These are phyloP conservation scores for Backusella sp. DNA, from an alignment of 192 early-diverging fungal species.

Conservation along the genomic window DNA sequence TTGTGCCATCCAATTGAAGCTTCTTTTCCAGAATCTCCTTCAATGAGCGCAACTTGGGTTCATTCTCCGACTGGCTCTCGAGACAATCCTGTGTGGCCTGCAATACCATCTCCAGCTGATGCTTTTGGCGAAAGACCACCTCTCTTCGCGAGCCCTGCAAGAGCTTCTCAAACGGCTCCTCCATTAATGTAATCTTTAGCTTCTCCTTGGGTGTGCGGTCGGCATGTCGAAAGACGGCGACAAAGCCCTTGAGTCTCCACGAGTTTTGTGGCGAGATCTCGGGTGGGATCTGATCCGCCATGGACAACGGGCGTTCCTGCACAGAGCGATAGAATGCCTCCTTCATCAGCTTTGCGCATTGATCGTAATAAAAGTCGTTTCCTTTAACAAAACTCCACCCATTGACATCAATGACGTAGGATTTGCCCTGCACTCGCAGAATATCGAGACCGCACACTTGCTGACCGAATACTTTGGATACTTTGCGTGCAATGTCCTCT, in stretches of 20 bases:
- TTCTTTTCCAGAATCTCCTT: slow-evolving; percentile 82
- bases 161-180: slow-evolving; percentile 67
- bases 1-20: slow-evolving; percentile 80
- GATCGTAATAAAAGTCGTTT: slow-evolving; percentile 89
- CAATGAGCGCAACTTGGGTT: slow-evolving; percentile 57
- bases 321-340: slow-evolving; percentile 72
- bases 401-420: slow-evolving; percentile 97
- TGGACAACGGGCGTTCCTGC: slow-evolving; percentile 14
- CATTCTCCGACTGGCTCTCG: slow-evolving; percentile 47
- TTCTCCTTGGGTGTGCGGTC: slow-evolving; percentile 98
- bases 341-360: slow-evolving; percentile 73
- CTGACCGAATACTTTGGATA: slow-evolving; percentile 86
- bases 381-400: slow-evolving; percentile 99
- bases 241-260: slow-evolving; percentile 93
- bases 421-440: slow-evolving; percentile 75
- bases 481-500: slow-evolving; percentile 69
- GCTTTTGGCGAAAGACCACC: slow-evolving; percentile 72
- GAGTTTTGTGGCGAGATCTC: slow-evolving; percentile 63
- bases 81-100: slow-evolving; percentile 21
- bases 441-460: slow-evolving; percentile 95
- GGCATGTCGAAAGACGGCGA: slow-evolving; percentile 91
- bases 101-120: slow-evolving; percentile 64
- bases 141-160: slow-evolving; percentile 68
- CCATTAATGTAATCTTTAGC: slow-evolving; percentile 79
- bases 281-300: slow-evolving; percentile 29